These are phyloP conservation scores for Turnera subulata DNA, from an alignment of 345 rosid species.

Conservation along the genomic window DNA sequence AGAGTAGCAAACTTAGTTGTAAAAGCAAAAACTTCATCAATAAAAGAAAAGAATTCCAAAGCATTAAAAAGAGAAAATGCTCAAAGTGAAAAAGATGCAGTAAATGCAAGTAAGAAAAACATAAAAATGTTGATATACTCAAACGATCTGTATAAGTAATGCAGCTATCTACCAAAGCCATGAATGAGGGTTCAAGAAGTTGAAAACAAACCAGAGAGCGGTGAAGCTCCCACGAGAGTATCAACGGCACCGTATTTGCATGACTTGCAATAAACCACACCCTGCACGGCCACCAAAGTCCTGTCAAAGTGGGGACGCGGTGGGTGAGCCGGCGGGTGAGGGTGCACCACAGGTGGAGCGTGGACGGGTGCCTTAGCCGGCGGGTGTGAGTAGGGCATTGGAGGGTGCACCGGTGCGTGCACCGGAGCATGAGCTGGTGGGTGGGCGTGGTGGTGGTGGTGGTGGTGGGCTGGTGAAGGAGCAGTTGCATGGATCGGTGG, in stretches of 20 bases:
- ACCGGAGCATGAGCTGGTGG: slow-evolving; percentile 21
- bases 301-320: slow-evolving; percentile 32
- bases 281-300: slow-evolving; percentile 65
- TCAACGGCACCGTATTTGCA: slow-evolving; percentile 63
- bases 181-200: too few relatives aligned
- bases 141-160: too few relatives aligned
- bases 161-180: too few relatives aligned
- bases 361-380: slow-evolving; percentile 22
- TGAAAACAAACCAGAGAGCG: slow-evolving; percentile 46
- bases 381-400: slow-evolving; percentile 24
- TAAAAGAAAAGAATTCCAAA: too few relatives aligned
- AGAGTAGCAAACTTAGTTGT: too few relatives aligned
- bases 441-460: slow-evolving; percentile 12
- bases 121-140: too few relatives aligned
- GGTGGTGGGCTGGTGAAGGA: slow-evolving; percentile 7
- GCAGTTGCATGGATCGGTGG: slow-evolving; percentile 13
- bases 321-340: slow-evolving; percentile 26
- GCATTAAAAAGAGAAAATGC: too few relatives aligned
- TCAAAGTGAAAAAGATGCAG: too few relatives aligned
- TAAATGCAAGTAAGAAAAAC: too few relatives aligned
- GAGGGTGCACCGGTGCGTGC: slow-evolving; percentile 27
- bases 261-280: slow-evolving; percentile 78
- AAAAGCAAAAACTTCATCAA: too few relatives aligned
- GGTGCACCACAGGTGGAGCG: slow-evolving; percentile 8
- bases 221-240: slow-evolving; percentile 61